Conservation (phyloP, 129 eudicot genomes). For the carrot (Daucus carota) region DNA sequence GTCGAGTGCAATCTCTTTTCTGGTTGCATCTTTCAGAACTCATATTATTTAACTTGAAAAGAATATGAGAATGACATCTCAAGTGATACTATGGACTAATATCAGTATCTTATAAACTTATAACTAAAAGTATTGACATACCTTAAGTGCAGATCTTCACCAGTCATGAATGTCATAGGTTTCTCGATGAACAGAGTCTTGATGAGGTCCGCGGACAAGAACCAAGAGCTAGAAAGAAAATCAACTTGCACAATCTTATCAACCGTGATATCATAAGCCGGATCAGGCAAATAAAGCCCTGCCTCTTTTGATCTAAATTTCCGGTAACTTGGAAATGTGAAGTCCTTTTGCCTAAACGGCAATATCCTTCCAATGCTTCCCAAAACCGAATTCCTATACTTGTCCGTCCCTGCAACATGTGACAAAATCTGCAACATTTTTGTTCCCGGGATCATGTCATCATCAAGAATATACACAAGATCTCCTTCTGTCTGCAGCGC, state of each 20-base stretch:
- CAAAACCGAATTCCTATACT: constrained; percentile 81
- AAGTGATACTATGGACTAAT: neutral
- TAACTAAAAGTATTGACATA: constrained; percentile 12
- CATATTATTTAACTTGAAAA: neutral
- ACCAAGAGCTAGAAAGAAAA: constrained; percentile 97
- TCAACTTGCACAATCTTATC: constrained; percentile 86
- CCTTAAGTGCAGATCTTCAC: constrained; percentile 96
- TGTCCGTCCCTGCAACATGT: constrained; percentile 88
- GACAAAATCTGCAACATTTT: constrained; percentile 81
- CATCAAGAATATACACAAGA: constrained; percentile 78
- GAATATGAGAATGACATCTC: neutral
- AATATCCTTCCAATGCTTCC: constrained; percentile 95
- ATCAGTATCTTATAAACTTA: neutral
- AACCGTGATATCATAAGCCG: constrained; percentile 83
- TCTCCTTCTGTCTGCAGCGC: constrained; percentile 89
- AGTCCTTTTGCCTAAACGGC: constrained; percentile 88
- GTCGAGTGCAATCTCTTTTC: neutral
- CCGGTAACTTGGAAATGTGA: constrained; percentile 88
- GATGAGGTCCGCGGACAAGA: constrained; percentile 79
- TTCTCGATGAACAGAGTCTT: constrained; percentile 90
- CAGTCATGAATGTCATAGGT: constrained; percentile 88
- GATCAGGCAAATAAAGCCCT: constrained; percentile 94
- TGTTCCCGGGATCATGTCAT: constrained; percentile 91
- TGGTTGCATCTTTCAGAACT: neutral
- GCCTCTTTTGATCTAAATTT: constrained; percentile 91